Evolutionary conservation across 2,329 filamentous ascomycete genomes (phyloP), one percentile per base, ranked within the genome.

Genomic region (Metarhizium album): DNA sequence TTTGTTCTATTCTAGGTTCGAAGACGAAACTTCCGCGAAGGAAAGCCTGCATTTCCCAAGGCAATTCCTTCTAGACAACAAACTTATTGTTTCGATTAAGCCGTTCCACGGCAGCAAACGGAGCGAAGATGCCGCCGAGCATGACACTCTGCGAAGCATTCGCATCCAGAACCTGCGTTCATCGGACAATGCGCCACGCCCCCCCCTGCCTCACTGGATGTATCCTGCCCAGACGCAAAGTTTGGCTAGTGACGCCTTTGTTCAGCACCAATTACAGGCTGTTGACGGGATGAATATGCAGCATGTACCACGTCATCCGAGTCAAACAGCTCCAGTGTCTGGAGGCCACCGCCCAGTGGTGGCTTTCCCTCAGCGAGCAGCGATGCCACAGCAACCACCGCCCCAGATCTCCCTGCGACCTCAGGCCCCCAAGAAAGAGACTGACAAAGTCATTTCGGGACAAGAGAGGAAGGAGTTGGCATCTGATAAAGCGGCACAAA

Each of bases 51-150:
- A 46, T 50, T 14, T 54, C 58, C 43, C 58, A 54, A 2, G 46
- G 51, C 6, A 58, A 4, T 38, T 37, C 8, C 54, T 68, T 40
- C 53, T 53, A 4, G 65, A 65, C 38, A 57, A 57, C 27, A 53
- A 54, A 2, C 51, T 68, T 8, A 55, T 55, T 4, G 29, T 68
- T 20, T 42, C 2, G 14, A 60, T 68, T 27, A 52, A 53, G 4
- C 60, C 66, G 3, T 55, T 59, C 5, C 42, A 61, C 45, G 57
- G 63, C 24, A 67, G 64, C 2, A 68, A 66, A 52, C 68, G 66
- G 66, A 51, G 57, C 24, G 11, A 5, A 5, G 11, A 31, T 48
- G 49, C n/a, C 16, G 40, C 2, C 47, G 16, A 18, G 37, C 5
- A 22, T 22, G n/a, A 1, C 16, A 18, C 51, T 22, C n/a, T 8